Evolutionary conservation across 1,139 yeast species (phyloP).

Genomic region (Taphrina confusa): DNA sequence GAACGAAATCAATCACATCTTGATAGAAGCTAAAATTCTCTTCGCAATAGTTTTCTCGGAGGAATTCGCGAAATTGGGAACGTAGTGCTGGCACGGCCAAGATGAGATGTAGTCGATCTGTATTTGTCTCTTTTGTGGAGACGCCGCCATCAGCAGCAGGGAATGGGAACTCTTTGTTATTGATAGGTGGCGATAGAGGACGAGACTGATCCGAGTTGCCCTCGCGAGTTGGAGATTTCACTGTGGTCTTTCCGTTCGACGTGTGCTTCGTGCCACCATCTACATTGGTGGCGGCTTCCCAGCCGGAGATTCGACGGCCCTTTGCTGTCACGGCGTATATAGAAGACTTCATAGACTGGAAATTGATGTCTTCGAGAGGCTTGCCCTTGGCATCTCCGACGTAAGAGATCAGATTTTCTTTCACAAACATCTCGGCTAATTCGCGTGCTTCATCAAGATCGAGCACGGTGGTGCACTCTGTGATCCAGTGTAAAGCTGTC

Average conservation of each 20-base stretch:
- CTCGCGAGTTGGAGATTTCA: background rate
- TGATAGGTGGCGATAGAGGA: background rate
- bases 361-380: conserved; percentile 37
- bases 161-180: background rate
- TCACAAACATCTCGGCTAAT: conserved; percentile 60
- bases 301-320: conserved; percentile 50
- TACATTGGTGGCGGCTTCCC: conserved; percentile 43
- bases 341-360: conserved; percentile 47
- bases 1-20: conserved; percentile 52
- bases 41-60: conserved; percentile 64
- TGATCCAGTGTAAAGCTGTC: conserved; percentile 79
- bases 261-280: background rate
- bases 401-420: conserved; percentile 52
- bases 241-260: background rate
- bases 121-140: conserved; percentile 33
- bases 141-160: background rate
- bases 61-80: conserved; percentile 64
- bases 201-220: background rate
- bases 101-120: conserved; percentile 51
- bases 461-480: conserved; percentile 81
- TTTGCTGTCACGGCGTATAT: conserved; percentile 49
- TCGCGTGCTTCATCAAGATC: conserved; percentile 61
- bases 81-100: conserved; percentile 78
- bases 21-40: conserved; percentile 75
- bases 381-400: conserved; percentile 47